These are phyloP conservation scores for Podospora appendiculata DNA, from an alignment of 495 filamentous ascomycete species.

Conservation along the genomic window DNA sequence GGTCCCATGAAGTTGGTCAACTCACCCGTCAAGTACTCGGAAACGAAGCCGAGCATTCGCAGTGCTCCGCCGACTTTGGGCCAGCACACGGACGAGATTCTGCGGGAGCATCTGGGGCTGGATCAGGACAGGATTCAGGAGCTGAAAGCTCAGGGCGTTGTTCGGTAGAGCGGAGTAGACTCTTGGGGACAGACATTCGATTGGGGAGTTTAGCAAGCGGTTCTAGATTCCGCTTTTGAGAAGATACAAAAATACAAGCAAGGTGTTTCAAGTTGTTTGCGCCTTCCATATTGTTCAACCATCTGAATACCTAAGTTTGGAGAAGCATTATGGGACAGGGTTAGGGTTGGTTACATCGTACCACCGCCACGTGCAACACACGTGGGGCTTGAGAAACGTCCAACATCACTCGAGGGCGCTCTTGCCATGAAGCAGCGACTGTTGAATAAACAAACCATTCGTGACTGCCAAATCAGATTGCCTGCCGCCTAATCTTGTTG, in stretches of 20 bases:
- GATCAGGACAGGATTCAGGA: slow-evolving; percentile 50
- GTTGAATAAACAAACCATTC: neutral
- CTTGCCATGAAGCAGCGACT: neutral
- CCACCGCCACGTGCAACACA: slow-evolving; percentile 6
- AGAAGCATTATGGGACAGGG: neutral
- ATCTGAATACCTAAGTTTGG: too few species aligned
- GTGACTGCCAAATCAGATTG: too few species aligned
- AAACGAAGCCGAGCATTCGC: slow-evolving; percentile 68
- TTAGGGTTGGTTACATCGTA: neutral
- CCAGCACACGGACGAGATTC: slow-evolving; percentile 85
- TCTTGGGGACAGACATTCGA: too few species aligned
- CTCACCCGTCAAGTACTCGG: slow-evolving; percentile 93
- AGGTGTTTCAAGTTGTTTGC: neutral
- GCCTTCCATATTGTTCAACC: too few species aligned
- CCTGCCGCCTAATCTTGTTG: too few species aligned
- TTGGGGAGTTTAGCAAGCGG: neutral
- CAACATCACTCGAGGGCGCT: neutral
- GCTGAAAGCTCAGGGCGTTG: slow-evolving; percentile 60
- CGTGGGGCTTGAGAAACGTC: neutral
- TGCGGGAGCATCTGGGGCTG: slow-evolving; percentile 59
- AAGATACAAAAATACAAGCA: neutral
- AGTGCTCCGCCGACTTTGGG: slow-evolving; percentile 79
- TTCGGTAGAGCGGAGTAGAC: slow-evolving; percentile 39
- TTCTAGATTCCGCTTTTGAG: neutral
- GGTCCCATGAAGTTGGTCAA: slow-evolving; percentile 86